These are phyloP conservation scores for Linnemannia zychae DNA, from an alignment of 192 early-diverging fungal genomes.

Conservation along the genomic window DNA sequence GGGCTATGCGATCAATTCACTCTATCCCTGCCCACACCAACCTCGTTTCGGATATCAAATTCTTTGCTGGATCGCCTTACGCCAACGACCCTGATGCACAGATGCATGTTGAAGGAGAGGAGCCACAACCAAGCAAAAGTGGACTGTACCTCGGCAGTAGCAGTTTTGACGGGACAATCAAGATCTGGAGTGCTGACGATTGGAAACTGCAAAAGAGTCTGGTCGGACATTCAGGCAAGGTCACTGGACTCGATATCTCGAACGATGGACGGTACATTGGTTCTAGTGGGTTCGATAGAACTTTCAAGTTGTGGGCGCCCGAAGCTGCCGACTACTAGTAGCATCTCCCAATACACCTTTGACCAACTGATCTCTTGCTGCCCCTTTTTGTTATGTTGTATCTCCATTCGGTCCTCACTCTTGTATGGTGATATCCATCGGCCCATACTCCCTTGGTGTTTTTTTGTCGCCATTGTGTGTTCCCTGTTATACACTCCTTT, in stretches of 20 bases:
- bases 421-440: neutral
- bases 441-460: neutral
- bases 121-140: constrained; percentile 35
- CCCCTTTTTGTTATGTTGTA: neutral
- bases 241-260: constrained; percentile 90
- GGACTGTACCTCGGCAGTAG: constrained; percentile 87
- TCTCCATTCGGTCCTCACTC: neutral
- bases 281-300: constrained; percentile 91
- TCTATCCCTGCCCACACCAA: constrained; percentile 95
- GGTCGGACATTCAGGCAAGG: constrained; percentile 90
- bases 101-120: constrained; percentile 47
- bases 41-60: constrained; percentile 86
- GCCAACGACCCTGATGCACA: constrained; percentile 40
- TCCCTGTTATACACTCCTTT: no score
- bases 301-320: constrained; percentile 92
- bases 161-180: constrained; percentile 93
- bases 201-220: constrained; percentile 92
- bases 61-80: constrained; percentile 50
- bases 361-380: neutral
- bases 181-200: constrained; percentile 94
- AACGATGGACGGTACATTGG: constrained; percentile 87
- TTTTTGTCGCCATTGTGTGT: no score
- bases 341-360: neutral
- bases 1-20: constrained; percentile 79
- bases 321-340: constrained; percentile 59